A percentile compares a stretch with the other conserved stretches of the same genome.
These are phyloP conservation scores for Ophiostoma fasciatum DNA, from an alignment of 2,329 filamentous ascomycete genomes.

Conservation along the genomic window DNA sequence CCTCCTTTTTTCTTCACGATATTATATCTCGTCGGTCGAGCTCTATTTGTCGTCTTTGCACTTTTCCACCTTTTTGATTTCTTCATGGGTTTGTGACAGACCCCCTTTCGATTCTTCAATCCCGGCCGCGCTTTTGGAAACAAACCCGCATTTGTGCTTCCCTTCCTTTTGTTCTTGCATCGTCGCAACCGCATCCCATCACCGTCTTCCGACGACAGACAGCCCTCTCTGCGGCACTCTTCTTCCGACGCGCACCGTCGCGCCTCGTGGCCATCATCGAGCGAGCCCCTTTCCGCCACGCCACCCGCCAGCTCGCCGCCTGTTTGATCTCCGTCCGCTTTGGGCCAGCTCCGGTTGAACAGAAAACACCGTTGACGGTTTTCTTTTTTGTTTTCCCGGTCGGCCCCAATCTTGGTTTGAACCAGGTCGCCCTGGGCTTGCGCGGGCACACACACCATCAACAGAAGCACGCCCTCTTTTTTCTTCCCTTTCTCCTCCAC, in stretches of 20 bases:
- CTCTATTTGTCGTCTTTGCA: conserved; percentile 3
- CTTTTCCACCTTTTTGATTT: conserved; percentile 1
- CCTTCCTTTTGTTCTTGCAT: background rate
- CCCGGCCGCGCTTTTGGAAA: conserved; percentile 3
- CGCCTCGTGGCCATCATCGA: conserved; percentile 18
- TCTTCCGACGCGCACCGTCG: conserved; percentile 22
- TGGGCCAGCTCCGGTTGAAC: no score
- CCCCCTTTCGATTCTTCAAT: conserved; percentile 21
- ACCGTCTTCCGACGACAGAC: no score
- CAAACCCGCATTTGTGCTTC: conserved; percentile 5
- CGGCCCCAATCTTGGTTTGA: no score
- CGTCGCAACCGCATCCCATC: no score
- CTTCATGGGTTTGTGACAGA: conserved; percentile 17
- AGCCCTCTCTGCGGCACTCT: conserved; percentile 13
- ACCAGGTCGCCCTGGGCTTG: no score
- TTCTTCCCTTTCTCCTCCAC: conserved; percentile 4
- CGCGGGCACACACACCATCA: no score
- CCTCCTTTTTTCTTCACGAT: conserved; percentile 7
- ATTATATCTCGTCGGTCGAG: background rate
- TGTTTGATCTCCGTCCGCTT: conserved; percentile 19
- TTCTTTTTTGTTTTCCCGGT: no score
- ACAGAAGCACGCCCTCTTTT: background rate
- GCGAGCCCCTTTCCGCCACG: no score
- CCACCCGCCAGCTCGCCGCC: conserved; percentile 15
- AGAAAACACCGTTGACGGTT: no score